phyloP scores from a whole-genome alignment of 805 yeast genomes.

The Brettanomyces custersianus region DNA sequence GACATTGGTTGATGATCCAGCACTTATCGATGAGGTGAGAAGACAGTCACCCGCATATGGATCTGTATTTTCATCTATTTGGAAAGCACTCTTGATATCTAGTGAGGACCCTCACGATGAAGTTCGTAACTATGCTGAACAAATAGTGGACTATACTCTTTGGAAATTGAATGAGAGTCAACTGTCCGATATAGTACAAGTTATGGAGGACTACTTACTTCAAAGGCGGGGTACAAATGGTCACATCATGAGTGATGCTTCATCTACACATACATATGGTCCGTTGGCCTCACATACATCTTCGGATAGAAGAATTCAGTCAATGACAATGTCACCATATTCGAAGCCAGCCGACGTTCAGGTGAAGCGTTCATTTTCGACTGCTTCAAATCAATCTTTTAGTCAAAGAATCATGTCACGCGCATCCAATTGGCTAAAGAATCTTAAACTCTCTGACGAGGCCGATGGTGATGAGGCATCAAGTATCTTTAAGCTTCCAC shows the following conservation, averaged over 20 bases:
- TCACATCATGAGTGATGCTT: background rate
- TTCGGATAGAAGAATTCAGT: slow-evolving; percentile 17
- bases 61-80: slow-evolving; percentile 72
- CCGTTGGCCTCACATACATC: background rate
- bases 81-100: slow-evolving; percentile 75
- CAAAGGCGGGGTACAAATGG: slow-evolving; percentile 29
- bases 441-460: slow-evolving; percentile 15
- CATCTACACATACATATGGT: background rate
- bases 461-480: slow-evolving; percentile 13
- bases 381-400: slow-evolving; percentile 5
- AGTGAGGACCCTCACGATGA: slow-evolving; percentile 86
- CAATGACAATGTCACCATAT: slow-evolving; percentile 11
- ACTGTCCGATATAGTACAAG: slow-evolving; percentile 52
- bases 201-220: slow-evolving; percentile 55
- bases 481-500: slow-evolving; percentile 14
- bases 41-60: slow-evolving; percentile 77
- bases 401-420: slow-evolving; percentile 1
- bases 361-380: slow-evolving; percentile 5
- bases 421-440: slow-evolving; percentile 12
- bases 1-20: slow-evolving; percentile 52
- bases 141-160: slow-evolving; percentile 66
- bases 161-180: slow-evolving; percentile 55
- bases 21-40: slow-evolving; percentile 52
- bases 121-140: slow-evolving; percentile 63
- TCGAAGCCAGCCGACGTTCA: background rate